Conservation (phyloP, 768 basidiomycete genomes). For the Suillus ampliporus region DNA sequence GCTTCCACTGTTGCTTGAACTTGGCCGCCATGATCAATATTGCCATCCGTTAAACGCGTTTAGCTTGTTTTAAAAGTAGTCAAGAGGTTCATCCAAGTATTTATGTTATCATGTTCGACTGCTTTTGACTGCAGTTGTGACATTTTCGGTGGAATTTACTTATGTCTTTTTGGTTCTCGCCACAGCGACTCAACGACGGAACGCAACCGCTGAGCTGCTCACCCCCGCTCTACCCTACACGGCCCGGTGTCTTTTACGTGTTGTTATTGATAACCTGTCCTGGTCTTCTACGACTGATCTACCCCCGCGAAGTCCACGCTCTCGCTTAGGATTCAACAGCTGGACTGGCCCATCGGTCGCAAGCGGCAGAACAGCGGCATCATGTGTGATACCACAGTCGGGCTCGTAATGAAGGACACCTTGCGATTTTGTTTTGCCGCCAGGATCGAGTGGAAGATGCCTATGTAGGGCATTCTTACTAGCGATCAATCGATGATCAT, state of each 20-base stretch:
- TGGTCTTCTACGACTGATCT: constrained; percentile 6
- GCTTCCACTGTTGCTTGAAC: too few relatives aligned
- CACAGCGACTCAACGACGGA: constrained; percentile 4
- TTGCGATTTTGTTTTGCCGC: background rate
- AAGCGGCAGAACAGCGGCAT: background rate
- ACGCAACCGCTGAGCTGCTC: background rate
- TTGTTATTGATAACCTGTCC: background rate
- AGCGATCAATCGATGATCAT: constrained; percentile 1
- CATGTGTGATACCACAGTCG: background rate
- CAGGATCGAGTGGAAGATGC: background rate
- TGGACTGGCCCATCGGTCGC: background rate
- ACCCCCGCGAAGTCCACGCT: background rate
- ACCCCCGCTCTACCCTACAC: background rate
- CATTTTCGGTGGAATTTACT: background rate
- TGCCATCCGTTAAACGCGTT: background rate
- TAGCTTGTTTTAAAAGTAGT: background rate
- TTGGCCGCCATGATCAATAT: too few relatives aligned
- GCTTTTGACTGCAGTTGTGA: background rate
- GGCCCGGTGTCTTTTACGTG: constrained; percentile 3
- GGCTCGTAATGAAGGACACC: background rate
- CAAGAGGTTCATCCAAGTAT: background rate
- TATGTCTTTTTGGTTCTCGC: background rate
- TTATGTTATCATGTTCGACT: background rate
- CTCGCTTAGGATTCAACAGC: background rate
- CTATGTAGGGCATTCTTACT: background rate